Percentiles rank a stretch among this genome's conserved stretches.
These are phyloP conservation scores for Hippophae rhamnoides DNA, from an alignment of 306 rosid species.

Conservation along the genomic window DNA sequence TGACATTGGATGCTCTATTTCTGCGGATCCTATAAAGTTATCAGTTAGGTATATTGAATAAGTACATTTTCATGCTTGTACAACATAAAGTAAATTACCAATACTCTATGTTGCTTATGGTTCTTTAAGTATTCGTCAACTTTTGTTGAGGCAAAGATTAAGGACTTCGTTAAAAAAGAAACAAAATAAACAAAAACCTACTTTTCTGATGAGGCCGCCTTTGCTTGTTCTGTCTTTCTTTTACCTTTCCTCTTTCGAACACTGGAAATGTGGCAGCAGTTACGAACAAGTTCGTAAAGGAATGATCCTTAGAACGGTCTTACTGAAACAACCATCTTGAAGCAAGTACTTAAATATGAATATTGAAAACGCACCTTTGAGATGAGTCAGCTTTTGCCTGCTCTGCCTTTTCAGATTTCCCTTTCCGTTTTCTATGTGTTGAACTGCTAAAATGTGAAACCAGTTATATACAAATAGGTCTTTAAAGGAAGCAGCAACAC, in stretches of 20 bases:
- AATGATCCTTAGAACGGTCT: background rate
- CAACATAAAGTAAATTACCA: background rate
- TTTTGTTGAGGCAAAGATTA: background rate
- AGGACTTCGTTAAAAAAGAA: conserved; percentile 4
- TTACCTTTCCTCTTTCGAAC: conserved; percentile 22
- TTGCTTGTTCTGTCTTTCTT: conserved; percentile 14
- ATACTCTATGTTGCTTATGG: background rate
- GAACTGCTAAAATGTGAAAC: conserved; percentile 34
- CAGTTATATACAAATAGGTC: background rate
- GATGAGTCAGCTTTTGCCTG: conserved; percentile 12
- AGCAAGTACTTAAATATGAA: background rate
- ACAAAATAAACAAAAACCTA: conserved; percentile 9
- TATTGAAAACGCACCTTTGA: conserved; percentile 16
- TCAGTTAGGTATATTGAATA: conserved; percentile 1
- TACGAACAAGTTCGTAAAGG: background rate
- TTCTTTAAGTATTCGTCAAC: background rate
- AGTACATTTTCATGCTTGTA: background rate
- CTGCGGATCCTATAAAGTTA: conserved; percentile 17
- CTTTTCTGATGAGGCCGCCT: conserved; percentile 20
- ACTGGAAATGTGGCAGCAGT: conserved; percentile 17
- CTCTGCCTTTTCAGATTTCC: conserved; percentile 18
- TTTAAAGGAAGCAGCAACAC: background rate
- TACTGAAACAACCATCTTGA: background rate
- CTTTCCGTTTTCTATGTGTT: conserved; percentile 20
- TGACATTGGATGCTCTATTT: conserved; percentile 15